Base-by-base conservation (phyloP, 257 asterid genomes). In the Solanum piurae region DNA sequence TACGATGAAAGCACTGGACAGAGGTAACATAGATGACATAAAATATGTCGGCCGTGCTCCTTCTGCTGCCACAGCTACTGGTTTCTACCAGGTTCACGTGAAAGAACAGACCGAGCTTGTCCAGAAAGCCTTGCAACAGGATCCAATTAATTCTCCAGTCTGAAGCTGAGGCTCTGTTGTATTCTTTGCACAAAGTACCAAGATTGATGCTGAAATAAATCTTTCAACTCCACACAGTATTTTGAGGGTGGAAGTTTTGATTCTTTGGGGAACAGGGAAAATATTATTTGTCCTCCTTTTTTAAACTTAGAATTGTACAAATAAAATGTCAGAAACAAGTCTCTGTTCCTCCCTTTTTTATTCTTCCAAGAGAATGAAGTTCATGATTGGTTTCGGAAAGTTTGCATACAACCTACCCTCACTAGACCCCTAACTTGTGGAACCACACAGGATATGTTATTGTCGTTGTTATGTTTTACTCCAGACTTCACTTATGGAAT, bases 1-100 rank as follows among this genome's bases (percentile, higher is more conserved):
- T 38, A 96, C 98, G 7, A 93, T 96, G 98, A 96, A 92, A 90
- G 89, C 96, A 86, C 75, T 91, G 40, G 92, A 89, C 69, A 93
- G 98, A 88, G 98, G 99, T n/a, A 90, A 77, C n/a, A 62, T 92
- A 36, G 95, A 96, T 21, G 96, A 94, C 88, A 90, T 96, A 88
- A 96, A 96, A 88, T 95, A 96, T 29, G 91, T 86, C 0, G 99
- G 99, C 5, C 98, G 98, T 23, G 94, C 93, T 84, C 96, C 99
- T 23, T 95, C 99, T 83, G 99, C 99, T 1, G 98, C 99, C 83
- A 94, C 99, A 8, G 99, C 99, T 44, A 96, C 99, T 14, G 99
- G 99, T 58, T 96, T 95, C 86, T 89, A 89, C 76, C 91, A 89
- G 79, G 95, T 93, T 86, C 99, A 96, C 88, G 38, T 38, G 25